A percentile compares a stretch with the other conserved stretches of the same genome.
These are phyloP conservation scores for Cyberlindnera galapagoensis DNA, from an alignment of 805 yeast genomes.

Conservation along the genomic window DNA sequence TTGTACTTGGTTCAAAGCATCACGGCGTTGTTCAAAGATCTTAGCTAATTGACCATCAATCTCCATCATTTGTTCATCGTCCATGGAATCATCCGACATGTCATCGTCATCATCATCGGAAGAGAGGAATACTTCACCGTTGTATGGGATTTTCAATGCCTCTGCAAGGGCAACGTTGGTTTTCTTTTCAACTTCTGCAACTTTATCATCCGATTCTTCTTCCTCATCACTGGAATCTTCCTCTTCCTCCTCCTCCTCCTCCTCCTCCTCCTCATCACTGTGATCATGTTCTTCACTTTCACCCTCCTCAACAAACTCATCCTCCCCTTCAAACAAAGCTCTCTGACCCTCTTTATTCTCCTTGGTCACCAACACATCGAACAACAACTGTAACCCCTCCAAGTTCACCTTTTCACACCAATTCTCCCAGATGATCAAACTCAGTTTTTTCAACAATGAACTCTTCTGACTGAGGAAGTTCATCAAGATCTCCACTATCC, in stretches of 20 bases:
- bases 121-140: conserved; percentile 32
- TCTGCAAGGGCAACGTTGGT: conserved; percentile 62
- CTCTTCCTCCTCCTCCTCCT: conserved; percentile 29
- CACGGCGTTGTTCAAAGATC: conserved; percentile 79
- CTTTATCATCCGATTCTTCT: conserved; percentile 11
- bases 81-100: conserved; percentile 77
- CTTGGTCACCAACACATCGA: conserved; percentile 52
- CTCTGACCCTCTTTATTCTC: conserved; percentile 82
- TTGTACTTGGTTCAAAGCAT: conserved; percentile 47
- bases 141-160: conserved; percentile 61
- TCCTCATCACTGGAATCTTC: conserved; percentile 31
- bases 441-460: conserved; percentile 49
- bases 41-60: conserved; percentile 77
- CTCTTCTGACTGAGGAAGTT: conserved; percentile 53
- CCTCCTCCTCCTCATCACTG: conserved; percentile 28
- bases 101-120: conserved; percentile 47
- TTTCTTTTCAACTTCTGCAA: conserved; percentile 41
- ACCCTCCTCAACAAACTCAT: conserved; percentile 40
- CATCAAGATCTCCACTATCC: conserved; percentile 53
- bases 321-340: conserved; percentile 62
- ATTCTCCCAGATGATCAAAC: conserved; percentile 51
- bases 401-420: conserved; percentile 40
- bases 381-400: conserved; percentile 41
- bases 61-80: conserved; percentile 95
- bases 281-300: conserved; percentile 37